A percentile compares a stretch with the other conserved stretches of the same genome.
Conservation (phyloP, 805 yeast species). For the Wickerhamomyces rabaulensis region DNA sequence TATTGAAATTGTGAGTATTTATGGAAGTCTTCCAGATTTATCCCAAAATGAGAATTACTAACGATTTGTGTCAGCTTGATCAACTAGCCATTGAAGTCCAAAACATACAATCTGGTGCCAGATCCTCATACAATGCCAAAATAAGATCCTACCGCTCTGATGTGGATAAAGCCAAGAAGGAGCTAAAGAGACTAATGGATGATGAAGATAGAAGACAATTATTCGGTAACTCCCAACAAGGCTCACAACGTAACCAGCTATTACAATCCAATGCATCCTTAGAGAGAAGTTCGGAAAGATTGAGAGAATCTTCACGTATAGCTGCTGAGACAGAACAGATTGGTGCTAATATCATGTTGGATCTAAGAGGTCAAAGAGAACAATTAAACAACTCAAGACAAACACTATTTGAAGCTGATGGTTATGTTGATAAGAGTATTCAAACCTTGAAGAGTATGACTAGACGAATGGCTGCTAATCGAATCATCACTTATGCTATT, state of each 20-base stretch:
- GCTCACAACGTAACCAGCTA: conserved; percentile 75
- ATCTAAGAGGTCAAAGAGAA: conserved; percentile 88
- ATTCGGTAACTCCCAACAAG: conserved; percentile 53
- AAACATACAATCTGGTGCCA: conserved; percentile 65
- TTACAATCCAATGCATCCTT: conserved; percentile 73
- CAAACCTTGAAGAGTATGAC: conserved; percentile 88
- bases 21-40: no score
- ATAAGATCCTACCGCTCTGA: conserved; percentile 66
- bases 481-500: conserved; percentile 84
- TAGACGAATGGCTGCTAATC: conserved; percentile 86
- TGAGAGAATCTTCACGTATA: conserved; percentile 81
- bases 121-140: conserved; percentile 70
- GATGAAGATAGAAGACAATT: conserved; percentile 67
- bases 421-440: conserved; percentile 84
- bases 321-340: conserved; percentile 90
- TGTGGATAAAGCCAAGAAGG: conserved; percentile 51
- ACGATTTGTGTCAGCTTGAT: conserved; percentile 43
- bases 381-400: conserved; percentile 83
- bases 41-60: background rate
- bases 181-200: conserved; percentile 54
- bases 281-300: conserved; percentile 76
- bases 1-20: conserved; percentile 50
- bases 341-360: conserved; percentile 86
- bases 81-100: conserved; percentile 86
- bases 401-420: conserved; percentile 84